phyloP scores from a whole-genome alignment of 345 rosid species.

The Streptanthus diversifolius region DNA sequence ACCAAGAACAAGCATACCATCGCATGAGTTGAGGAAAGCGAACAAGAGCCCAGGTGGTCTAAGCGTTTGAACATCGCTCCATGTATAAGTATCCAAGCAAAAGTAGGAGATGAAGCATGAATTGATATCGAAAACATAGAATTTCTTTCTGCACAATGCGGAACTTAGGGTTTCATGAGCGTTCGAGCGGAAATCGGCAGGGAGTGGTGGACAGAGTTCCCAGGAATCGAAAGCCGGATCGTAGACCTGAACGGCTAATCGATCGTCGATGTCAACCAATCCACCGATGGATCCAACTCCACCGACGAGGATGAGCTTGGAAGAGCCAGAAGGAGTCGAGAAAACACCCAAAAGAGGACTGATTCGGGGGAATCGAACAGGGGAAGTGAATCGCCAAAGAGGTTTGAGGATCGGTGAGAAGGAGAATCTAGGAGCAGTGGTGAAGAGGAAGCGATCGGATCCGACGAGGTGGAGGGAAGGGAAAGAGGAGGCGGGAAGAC shows the following conservation, averaged over 20 bases:
- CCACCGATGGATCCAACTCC: constrained; percentile 68
- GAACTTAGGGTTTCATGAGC: constrained; percentile 61
- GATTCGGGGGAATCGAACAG: constrained; percentile 51
- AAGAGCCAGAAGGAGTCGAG: constrained; percentile 15
- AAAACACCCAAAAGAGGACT: constrained; percentile 64
- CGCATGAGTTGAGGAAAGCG: constrained; percentile 57
- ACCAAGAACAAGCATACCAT: constrained; percentile 58
- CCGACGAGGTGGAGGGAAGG: constrained; percentile 42
- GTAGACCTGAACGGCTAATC: constrained; percentile 65
- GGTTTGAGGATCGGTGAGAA: constrained; percentile 55
- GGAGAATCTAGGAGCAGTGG: constrained; percentile 61
- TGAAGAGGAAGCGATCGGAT: constrained; percentile 62
- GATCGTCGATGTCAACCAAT: constrained; percentile 75
- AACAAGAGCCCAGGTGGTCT: constrained; percentile 73
- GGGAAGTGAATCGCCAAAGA: constrained; percentile 51
- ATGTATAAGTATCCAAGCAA: constrained; percentile 47
- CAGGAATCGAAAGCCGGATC: constrained; percentile 56
- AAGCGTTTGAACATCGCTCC: constrained; percentile 69
- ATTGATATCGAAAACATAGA: constrained; percentile 66
- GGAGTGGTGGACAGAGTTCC: constrained; percentile 71
- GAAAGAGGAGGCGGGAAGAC: constrained; percentile 49
- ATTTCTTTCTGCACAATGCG: constrained; percentile 45
- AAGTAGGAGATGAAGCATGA: constrained; percentile 57
- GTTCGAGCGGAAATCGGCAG: constrained; percentile 54
- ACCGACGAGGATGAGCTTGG: constrained; percentile 60